Percentiles rank a stretch among this genome's conserved stretches.
Conservation (phyloP, 2,329 filamentous ascomycete species). For the Aureobasidium namibiae region DNA sequence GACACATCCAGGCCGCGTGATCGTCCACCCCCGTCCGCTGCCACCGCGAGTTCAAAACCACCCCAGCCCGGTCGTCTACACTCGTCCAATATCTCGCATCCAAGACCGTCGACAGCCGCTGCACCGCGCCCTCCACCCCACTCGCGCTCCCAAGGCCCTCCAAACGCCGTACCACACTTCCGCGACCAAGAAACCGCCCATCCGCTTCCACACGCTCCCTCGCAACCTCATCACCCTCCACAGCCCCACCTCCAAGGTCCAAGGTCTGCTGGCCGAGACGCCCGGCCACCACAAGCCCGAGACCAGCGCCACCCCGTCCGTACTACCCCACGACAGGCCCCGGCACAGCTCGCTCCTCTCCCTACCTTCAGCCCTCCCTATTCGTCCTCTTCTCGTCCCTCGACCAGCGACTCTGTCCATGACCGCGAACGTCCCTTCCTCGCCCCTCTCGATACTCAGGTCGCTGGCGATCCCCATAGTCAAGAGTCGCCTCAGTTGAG, state of each 20-base stretch:
- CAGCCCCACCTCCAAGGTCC: neutral
- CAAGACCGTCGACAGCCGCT: slow-evolving; percentile 3
- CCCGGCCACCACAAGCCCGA: neutral
- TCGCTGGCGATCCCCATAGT: neutral
- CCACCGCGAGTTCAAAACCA: neutral
- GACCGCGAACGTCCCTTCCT: neutral
- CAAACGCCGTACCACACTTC: neutral
- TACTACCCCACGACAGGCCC: neutral
- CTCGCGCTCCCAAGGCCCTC: neutral
- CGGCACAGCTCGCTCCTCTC: neutral
- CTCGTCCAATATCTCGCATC: neutral
- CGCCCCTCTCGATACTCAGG: neutral
- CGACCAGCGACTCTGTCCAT: slow-evolving; percentile 1
- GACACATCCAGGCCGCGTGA: neutral
- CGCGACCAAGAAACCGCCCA: neutral
- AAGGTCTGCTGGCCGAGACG: neutral
- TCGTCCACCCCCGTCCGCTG: neutral
- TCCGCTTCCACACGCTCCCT: neutral
- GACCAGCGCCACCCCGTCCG: neutral
- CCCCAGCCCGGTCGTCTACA: neutral
- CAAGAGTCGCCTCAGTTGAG: neutral
- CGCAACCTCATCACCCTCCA: neutral
- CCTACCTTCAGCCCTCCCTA: neutral
- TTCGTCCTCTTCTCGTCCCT: neutral
- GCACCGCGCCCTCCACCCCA: slow-evolving; percentile 1